These are phyloP conservation scores for Eucalyptus polyanthemos DNA, from an alignment of 345 rosid genomes.

Conservation along the genomic window DNA sequence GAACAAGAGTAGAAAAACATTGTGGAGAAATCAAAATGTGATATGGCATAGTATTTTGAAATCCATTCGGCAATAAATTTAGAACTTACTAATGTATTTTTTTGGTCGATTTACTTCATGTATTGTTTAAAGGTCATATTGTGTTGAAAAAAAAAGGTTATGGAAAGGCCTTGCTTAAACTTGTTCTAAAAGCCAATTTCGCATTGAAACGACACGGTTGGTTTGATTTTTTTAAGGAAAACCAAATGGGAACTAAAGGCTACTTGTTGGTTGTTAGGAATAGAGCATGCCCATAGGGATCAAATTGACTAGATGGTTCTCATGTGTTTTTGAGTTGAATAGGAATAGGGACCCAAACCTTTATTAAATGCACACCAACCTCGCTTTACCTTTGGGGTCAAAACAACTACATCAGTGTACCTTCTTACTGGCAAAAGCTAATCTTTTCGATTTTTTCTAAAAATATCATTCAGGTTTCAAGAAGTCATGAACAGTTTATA, in stretches of 20 bases:
- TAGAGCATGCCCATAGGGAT: not conserved
- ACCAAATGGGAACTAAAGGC: not conserved
- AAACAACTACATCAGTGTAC: accelerated
- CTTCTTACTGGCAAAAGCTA: not conserved
- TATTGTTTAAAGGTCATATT: not conserved
- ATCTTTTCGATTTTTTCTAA: not conserved
- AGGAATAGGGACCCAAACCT: not conserved
- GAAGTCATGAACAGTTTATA: not conserved
- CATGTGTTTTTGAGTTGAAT: not conserved
- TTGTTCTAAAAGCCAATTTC: not conserved
- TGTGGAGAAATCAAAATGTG: not conserved
- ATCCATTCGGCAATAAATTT: not conserved
- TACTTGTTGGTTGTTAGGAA: not conserved
- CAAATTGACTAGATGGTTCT: not conserved
- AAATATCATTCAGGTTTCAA: not conserved
- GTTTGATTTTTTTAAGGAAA: not conserved
- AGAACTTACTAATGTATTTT: too few species aligned
- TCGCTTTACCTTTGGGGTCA: not conserved
- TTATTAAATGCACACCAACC: not conserved
- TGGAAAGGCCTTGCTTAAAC: not conserved
- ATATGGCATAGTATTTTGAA: not conserved
- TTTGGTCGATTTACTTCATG: not conserved
- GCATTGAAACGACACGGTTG: accelerated
- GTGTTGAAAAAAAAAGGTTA: not conserved
- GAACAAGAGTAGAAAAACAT: accelerated